These are phyloP conservation scores for Microcyclosporella mali DNA, from an alignment of 2,329 filamentous ascomycete genomes.

Conservation along the genomic window DNA sequence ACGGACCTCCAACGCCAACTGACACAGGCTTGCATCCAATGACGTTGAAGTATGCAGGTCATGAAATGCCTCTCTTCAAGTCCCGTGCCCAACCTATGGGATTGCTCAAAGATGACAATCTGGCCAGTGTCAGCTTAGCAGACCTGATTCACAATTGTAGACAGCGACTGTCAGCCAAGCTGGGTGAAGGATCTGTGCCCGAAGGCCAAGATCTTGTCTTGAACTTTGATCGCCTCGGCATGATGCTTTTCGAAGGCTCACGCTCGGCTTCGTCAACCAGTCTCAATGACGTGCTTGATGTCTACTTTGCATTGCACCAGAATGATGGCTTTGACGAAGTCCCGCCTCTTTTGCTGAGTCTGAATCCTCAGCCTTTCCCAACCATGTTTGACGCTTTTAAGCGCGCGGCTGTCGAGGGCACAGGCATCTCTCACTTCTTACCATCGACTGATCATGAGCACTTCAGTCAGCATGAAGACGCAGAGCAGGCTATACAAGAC, in stretches of 20 bases:
- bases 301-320: constrained; percentile 53
- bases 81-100: constrained; percentile 48
- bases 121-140: constrained; percentile 48
- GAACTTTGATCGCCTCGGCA: constrained; percentile 48
- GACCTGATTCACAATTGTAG: constrained; percentile 46
- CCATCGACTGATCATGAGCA: constrained; percentile 5
- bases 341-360: constrained; percentile 50
- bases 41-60: constrained; percentile 50
- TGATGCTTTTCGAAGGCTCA: constrained; percentile 53
- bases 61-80: constrained; percentile 54
- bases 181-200: constrained; percentile 47
- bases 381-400: constrained; percentile 49
- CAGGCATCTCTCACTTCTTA: constrained; percentile 49
- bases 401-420: constrained; percentile 50
- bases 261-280: constrained; percentile 44
- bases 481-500: constrained; percentile 6
- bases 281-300: constrained; percentile 52
- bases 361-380: constrained; percentile 50
- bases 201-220: constrained; percentile 54
- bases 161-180: constrained; percentile 49
- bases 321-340: constrained; percentile 53
- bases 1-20: constrained; percentile 30
- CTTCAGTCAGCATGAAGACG: neutral
- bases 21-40: constrained; percentile 42
- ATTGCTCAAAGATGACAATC: constrained; percentile 51